Evolutionary conservation across 2,329 filamentous ascomycete genomes (phyloP).

Genomic region (Curvularia lunata): DNA sequence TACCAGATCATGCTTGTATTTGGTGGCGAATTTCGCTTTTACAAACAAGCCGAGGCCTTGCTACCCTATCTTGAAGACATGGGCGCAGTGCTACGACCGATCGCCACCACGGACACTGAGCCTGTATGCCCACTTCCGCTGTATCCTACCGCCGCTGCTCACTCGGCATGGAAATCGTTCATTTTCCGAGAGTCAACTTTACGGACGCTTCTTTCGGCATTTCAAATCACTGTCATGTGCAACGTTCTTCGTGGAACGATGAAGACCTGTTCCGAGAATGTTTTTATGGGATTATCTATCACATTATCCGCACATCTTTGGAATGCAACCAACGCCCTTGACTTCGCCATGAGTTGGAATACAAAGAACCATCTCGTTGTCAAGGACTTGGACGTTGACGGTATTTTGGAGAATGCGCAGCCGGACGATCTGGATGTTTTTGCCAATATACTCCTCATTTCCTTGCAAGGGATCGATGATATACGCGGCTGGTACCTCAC

Average conservation of each 20-base stretch:
- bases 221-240: slow-evolving; percentile 52
- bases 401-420: slow-evolving; percentile 29
- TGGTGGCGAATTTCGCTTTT: slow-evolving; percentile 30
- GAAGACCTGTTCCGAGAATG: slow-evolving; percentile 18
- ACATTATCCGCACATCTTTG: slow-evolving; percentile 41
- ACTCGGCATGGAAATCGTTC: slow-evolving; percentile 59
- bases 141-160: slow-evolving; percentile 46
- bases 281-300: slow-evolving; percentile 20
- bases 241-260: slow-evolving; percentile 26
- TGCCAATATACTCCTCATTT: slow-evolving; percentile 37
- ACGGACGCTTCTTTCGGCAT: slow-evolving; percentile 58
- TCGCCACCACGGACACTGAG: slow-evolving; percentile 25
- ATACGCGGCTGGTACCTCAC: slow-evolving; percentile 40
- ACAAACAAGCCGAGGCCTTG: slow-evolving; percentile 25
- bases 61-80: slow-evolving; percentile 27
- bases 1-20: slow-evolving; percentile 41
- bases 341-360: slow-evolving; percentile 44
- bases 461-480: slow-evolving; percentile 38
- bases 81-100: slow-evolving; percentile 3
- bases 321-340: slow-evolving; percentile 37
- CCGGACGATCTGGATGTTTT: slow-evolving; percentile 42
- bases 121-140: slow-evolving; percentile 42
- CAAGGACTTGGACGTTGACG: slow-evolving; percentile 36
- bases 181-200: slow-evolving; percentile 61
- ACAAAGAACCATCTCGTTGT: slow-evolving; percentile 37